phyloP scores from a whole-genome alignment of 768 basidiomycete genomes.

The Porpolomopsis calyptriformis region DNA sequence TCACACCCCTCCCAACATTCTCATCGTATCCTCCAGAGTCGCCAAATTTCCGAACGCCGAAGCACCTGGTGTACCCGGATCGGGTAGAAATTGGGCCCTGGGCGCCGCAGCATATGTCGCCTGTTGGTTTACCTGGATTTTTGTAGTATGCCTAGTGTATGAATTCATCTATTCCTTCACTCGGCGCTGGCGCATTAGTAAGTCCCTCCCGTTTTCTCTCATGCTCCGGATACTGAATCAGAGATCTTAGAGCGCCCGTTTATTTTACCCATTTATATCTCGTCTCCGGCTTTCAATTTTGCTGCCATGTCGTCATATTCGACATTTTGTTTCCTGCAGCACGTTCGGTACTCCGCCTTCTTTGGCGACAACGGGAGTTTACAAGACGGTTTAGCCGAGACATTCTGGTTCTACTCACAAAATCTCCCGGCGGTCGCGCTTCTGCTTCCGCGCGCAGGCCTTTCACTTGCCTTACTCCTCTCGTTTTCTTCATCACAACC shows the following conservation, averaged over 20 bases:
- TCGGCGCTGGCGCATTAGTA: conserved; percentile 70
- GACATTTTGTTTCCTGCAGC: conserved; percentile 75
- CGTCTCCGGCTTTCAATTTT: conserved; percentile 64
- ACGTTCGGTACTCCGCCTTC: conserved; percentile 67
- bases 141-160: conserved; percentile 66
- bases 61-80: conserved; percentile 58
- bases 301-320: conserved; percentile 71
- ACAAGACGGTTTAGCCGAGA: conserved; percentile 59
- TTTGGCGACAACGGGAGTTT: conserved; percentile 36
- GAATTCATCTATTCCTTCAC: conserved; percentile 67
- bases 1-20: conserved; percentile 4
- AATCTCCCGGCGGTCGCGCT: conserved; percentile 72
- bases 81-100: conserved; percentile 71
- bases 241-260: conserved; percentile 59
- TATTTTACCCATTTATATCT: conserved; percentile 76
- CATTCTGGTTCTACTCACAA: conserved; percentile 75
- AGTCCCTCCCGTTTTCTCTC: conserved; percentile 27
- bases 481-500: conserved; percentile 44
- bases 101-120: conserved; percentile 75
- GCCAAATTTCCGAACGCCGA: conserved; percentile 64
- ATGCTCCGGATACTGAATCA: conserved; percentile 7
- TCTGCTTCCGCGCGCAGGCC: conserved; percentile 74
- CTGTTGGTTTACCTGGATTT: conserved; percentile 68
- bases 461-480: conserved; percentile 64
- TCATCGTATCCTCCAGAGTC: conserved; percentile 35